These are phyloP conservation scores for Beta corolliflora DNA, from an alignment of 179 eudicot genomes.

Conservation along the genomic window DNA sequence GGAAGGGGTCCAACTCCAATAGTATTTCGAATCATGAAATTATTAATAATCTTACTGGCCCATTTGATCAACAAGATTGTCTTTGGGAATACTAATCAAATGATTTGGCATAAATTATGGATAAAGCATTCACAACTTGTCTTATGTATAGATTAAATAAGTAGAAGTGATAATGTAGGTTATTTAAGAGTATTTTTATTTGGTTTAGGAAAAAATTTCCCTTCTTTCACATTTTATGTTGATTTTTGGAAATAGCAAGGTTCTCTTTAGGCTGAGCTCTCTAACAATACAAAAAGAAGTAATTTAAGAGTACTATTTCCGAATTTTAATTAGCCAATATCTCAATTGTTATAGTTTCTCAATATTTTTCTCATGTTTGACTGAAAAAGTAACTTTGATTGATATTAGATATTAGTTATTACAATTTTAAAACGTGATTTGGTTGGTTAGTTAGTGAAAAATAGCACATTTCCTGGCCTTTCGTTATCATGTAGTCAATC, in stretches of 20 bases:
- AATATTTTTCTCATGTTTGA: not conserved
- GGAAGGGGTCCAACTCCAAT: not conserved
- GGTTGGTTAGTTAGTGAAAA: conserved; percentile 29
- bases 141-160: not conserved
- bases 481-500: conserved; percentile 22
- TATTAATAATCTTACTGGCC: not conserved
- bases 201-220: not conserved
- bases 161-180: not conserved
- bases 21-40: not conserved
- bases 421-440: not conserved
- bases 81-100: conserved; percentile 8
- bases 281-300: too few relatives aligned
- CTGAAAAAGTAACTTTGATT: not conserved
- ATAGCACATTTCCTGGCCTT: conserved; percentile 10
- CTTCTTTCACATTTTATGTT: not conserved
- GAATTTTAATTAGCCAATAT: not conserved
- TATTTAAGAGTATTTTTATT: not conserved
- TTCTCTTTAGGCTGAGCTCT: too few relatives aligned
- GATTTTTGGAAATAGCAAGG: too few relatives aligned
- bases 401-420: not conserved
- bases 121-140: not conserved
- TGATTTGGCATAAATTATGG: not conserved
- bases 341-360: too few relatives aligned
- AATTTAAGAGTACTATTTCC: too few relatives aligned
- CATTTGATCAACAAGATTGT: conserved; percentile 10